Conservation (phyloP, 305 asterid species). For the Fraxinus dipetala region DNA sequence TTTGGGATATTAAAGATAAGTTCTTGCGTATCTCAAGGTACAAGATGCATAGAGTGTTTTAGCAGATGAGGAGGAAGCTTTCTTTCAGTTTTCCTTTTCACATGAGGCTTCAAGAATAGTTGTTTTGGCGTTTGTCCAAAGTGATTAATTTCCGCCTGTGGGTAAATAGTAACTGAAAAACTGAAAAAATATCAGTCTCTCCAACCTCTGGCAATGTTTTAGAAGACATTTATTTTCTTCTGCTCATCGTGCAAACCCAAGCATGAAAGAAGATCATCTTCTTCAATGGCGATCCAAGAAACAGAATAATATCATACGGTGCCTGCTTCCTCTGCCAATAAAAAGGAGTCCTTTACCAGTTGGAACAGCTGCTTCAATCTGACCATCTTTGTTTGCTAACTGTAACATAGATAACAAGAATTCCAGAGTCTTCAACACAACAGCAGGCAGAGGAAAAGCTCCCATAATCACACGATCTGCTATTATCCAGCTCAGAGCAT, state of each 20-base stretch:
- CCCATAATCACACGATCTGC: constrained; percentile 97
- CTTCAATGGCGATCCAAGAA: constrained; percentile 79
- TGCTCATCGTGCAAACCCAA: constrained; percentile 72
- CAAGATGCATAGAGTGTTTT: constrained; percentile 57
- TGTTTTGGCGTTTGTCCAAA: constrained; percentile 99
- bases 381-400: constrained; percentile 95
- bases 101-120: constrained; percentile 81
- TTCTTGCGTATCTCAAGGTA: constrained; percentile 74
- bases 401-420: constrained; percentile 93
- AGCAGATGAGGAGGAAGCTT: constrained; percentile 77
- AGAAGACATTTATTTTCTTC: constrained; percentile 45
- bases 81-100: constrained; percentile 77
- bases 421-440: constrained; percentile 82
- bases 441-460: constrained; percentile 88
- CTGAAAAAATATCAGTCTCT: constrained; percentile 64
- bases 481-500: constrained; percentile 81
- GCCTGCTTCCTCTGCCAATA: constrained; percentile 93
- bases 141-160: constrained; percentile 86
- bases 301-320: constrained; percentile 77
- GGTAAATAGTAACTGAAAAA: constrained; percentile 82
- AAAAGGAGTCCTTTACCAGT: constrained; percentile 82
- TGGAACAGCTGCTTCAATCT: constrained; percentile 82
- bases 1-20: constrained; percentile 76
- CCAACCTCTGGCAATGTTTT: constrained; percentile 57
- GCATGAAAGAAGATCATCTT: constrained; percentile 76